Evolutionary conservation across 2,329 filamentous ascomycete genomes (phyloP).

Genomic region (Chalaropsis thielavioides): DNA sequence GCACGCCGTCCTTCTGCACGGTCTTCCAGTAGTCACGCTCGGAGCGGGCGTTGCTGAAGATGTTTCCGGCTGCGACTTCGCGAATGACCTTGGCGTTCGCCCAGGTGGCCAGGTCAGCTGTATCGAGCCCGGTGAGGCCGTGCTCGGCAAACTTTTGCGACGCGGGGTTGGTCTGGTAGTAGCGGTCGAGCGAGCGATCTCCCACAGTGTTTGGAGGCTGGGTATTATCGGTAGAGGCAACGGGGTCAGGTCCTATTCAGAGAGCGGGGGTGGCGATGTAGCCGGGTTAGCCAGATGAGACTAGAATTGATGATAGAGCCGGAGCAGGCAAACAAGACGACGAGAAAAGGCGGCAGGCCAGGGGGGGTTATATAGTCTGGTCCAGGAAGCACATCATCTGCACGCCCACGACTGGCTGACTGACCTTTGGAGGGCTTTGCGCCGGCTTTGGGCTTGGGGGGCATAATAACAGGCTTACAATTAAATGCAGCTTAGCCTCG

Average conservation of each 20-base stretch:
- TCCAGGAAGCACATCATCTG: neutral
- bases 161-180: constrained; percentile 37
- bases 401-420: neutral
- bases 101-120: constrained; percentile 36
- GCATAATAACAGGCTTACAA: constrained; percentile 22
- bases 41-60: constrained; percentile 31
- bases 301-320: no score
- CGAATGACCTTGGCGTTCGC: constrained; percentile 33
- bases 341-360: constrained; percentile 3
- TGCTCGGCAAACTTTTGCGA: constrained; percentile 31
- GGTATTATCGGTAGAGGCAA: constrained; percentile 6
- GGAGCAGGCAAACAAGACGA: neutral
- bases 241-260: constrained; percentile 23
- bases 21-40: constrained; percentile 45
- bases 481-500: neutral
- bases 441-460: constrained; percentile 27
- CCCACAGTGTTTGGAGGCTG: constrained; percentile 32
- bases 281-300: neutral
- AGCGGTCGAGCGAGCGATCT: constrained; percentile 34
- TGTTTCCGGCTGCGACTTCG: constrained; percentile 26
- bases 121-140: constrained; percentile 32
- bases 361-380: constrained; percentile 3
- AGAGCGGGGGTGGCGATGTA: neutral
- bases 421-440: constrained; percentile 24
- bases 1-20: constrained; percentile 37